These are phyloP conservation scores for Papiliotrema laurentii DNA, from an alignment of 1,284 basidiomycete species.

Conservation along the genomic window DNA sequence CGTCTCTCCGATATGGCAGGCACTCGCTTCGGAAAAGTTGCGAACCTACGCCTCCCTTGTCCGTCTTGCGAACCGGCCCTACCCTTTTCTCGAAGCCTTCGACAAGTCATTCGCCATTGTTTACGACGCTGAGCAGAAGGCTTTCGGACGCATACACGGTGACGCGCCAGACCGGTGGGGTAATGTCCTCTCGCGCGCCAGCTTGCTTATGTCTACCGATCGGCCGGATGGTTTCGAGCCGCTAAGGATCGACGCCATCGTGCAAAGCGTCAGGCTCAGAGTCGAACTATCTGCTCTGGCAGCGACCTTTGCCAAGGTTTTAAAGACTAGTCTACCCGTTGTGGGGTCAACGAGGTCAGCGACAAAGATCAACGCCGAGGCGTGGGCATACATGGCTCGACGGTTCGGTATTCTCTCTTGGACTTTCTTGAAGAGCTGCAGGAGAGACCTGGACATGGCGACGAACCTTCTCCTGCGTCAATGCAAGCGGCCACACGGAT, in stretches of 20 bases:
- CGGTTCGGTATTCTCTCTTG: constrained; percentile 9
- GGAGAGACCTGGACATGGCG: constrained; percentile 6
- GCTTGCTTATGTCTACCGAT: too few relatives aligned
- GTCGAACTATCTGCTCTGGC: constrained; percentile 50
- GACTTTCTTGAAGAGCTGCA: constrained; percentile 49
- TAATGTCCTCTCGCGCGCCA: too few relatives aligned
- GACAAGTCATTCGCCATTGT: too few relatives aligned
- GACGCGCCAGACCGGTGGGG: too few relatives aligned
- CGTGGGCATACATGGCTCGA: neutral
- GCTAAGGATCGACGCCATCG: constrained; percentile 57
- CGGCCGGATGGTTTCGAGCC: constrained; percentile 54
- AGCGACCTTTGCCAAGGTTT: constrained; percentile 42
- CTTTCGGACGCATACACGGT: too few relatives aligned
- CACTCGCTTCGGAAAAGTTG: constrained; percentile 1
- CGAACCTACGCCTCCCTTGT: too few relatives aligned
- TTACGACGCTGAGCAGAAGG: too few relatives aligned
- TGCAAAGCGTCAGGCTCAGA: constrained; percentile 52
- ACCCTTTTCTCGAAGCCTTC: too few relatives aligned
- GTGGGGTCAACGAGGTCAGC: neutral
- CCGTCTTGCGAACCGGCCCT: too few relatives aligned
- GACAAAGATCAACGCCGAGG: neutral
- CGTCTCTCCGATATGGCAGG: neutral
- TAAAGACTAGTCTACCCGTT: constrained; percentile 22
- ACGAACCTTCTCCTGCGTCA: constrained; percentile 2
- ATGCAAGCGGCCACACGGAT: neutral